Conservation (phyloP, 2,329 filamentous ascomycete species). For the Fusarium siculi region DNA sequence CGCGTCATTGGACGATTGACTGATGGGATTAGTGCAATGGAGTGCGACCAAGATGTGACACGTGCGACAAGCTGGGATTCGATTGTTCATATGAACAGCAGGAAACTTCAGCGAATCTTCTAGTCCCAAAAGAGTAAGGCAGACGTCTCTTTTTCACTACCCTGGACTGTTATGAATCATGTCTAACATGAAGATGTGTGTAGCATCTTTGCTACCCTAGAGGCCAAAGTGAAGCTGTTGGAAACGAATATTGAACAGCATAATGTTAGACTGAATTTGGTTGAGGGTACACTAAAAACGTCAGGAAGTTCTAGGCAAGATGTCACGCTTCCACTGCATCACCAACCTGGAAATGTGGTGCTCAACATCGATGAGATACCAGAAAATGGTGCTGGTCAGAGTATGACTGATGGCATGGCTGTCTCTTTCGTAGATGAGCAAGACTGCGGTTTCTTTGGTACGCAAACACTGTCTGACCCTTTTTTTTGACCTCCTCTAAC, state of each 20-base stretch:
- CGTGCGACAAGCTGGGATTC: constrained; percentile 5
- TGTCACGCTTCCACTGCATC: not conserved
- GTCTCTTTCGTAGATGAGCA: constrained; percentile 5
- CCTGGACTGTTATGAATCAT: not conserved
- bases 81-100: constrained; percentile 11
- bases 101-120: not conserved
- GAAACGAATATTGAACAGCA: not conserved
- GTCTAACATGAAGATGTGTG: not conserved
- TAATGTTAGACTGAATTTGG: not conserved
- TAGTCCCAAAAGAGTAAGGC: constrained; percentile 10
- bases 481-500: accelerated
- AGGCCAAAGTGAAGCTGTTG: not conserved
- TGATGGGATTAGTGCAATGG: not conserved
- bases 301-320: not conserved
- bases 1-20: not conserved
- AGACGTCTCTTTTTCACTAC: not conserved
- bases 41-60: constrained; percentile 1
- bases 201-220: not conserved
- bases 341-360: not conserved
- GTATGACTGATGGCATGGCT: constrained; percentile 5
- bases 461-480: accelerated
- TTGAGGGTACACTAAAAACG: not conserved
- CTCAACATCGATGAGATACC: not conserved
- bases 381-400: accelerated
- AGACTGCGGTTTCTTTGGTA: constrained; percentile 18